phyloP scores from a whole-genome alignment of 306 rosid species.

The Cyclanthera cordifolia region DNA sequence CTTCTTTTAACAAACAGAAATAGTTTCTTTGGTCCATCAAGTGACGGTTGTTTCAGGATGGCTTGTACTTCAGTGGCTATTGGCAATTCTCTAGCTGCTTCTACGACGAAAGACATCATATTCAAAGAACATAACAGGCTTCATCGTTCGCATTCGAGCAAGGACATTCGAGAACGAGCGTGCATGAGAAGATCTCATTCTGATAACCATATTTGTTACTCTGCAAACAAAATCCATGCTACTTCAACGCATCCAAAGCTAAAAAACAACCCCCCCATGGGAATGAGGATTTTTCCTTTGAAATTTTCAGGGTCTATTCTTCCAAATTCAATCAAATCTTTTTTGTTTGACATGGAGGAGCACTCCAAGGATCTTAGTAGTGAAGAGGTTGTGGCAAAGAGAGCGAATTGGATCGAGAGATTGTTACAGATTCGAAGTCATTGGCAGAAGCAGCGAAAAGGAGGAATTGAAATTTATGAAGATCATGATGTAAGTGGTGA shows the following conservation, averaged over 20 bases:
- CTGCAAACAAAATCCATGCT: conserved; percentile 31
- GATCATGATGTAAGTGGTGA: conserved; percentile 17
- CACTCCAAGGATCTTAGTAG: conserved; percentile 27
- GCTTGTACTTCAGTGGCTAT: conserved; percentile 35
- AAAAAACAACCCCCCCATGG: conserved; percentile 19
- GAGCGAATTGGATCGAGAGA: conserved; percentile 84
- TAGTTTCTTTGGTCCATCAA: conserved; percentile 1
- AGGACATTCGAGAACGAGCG: conserved; percentile 28
- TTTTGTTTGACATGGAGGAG: conserved; percentile 58
- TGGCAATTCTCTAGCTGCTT: conserved; percentile 39
- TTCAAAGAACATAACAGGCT: conserved; percentile 31
- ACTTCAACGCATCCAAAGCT: conserved; percentile 36
- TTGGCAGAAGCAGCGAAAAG: conserved; percentile 50
- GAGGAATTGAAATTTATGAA: conserved; percentile 16
- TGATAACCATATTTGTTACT: conserved; percentile 48
- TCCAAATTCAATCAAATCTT: conserved; percentile 43
- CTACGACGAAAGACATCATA: conserved; percentile 26
- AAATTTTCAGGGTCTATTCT: conserved; percentile 49
- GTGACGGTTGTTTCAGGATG: conserved; percentile 21
- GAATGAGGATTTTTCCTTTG: conserved; percentile 44
- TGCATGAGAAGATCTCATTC: conserved; percentile 42
- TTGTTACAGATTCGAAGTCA: conserved; percentile 64
- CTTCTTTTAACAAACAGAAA: neutral
- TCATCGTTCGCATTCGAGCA: conserved; percentile 41
- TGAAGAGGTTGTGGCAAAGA: conserved; percentile 33